Base-by-base conservation (phyloP, 768 basidiomycete genomes). In the Leucosporidium scottii region DNA sequence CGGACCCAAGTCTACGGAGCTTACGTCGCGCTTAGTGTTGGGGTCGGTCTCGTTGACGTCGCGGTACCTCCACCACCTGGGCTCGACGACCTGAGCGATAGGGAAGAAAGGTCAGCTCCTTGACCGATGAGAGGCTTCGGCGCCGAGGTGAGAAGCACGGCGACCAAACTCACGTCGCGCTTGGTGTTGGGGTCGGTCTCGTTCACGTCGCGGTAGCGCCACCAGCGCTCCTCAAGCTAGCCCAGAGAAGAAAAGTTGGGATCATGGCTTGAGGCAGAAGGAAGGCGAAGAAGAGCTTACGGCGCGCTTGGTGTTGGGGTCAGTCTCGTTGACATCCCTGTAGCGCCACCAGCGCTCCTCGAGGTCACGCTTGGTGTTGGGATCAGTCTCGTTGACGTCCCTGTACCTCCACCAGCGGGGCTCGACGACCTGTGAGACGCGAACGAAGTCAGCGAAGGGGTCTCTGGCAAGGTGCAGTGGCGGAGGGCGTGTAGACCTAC, bases 351-450 rank as follows among this genome's bases (percentile, higher is more conserved):
- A 44, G 39, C 39, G 39, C 39, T 44, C 39, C 39, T 44, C 39
- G 9, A 54, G 27, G 27, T 54, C 53, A 30, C 53, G 53, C 53
- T 54, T 54, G 27, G 25, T 30, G 25, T 27, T 18, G 53, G 53
- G 27, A 8, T 90, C 73, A 30, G 25, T 54, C 53, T 51, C 25
- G 50, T 51, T 51, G 23, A 51, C 50, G 25, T 51, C 50, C 50
- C 50, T 23, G 25, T 51, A 51, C 50, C 21, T 23, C 25, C 23
- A 51, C 50, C 50, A 51, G 50, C 25, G 23, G 50, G 23, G 23
- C 50, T 23, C 25, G 23, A 23, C 21, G 50, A 51, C 21, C 23
- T 27, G 9, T 7, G n/a, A 27, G 25, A 27, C 23, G 25, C 23
- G 25, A 8, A 51, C 8, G 39, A 44, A 17, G 15, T 44, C 39